phyloP scores from a whole-genome alignment of 2,329 filamentous ascomycete species.

The Xylariales sp. region DNA sequence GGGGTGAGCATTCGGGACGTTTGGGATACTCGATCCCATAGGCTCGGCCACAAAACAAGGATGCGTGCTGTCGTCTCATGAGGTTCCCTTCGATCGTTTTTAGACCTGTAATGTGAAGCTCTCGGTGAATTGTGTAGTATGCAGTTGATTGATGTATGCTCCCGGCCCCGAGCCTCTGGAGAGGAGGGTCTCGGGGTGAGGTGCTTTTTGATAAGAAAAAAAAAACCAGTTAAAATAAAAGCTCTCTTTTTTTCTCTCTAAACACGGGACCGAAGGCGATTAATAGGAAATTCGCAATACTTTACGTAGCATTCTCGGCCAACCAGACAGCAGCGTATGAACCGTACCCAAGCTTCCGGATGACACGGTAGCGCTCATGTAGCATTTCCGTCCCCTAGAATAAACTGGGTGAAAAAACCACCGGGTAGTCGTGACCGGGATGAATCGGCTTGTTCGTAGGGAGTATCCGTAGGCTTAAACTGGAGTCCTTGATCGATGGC shows the following conservation, averaged over 20 bases:
- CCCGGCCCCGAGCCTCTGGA: no score
- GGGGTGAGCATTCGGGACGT: not conserved
- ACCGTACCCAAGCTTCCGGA: constrained; percentile 15
- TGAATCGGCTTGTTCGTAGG: not conserved
- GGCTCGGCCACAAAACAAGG: not conserved
- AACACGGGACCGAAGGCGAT: no score
- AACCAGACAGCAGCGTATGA: constrained; percentile 7
- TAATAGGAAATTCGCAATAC: not conserved
- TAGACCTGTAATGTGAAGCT: not conserved
- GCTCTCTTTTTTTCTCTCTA: no score
- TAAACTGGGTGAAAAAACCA: constrained; percentile 1
- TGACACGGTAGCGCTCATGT: constrained; percentile 10
- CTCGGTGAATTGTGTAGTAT: not conserved
- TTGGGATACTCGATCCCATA: not conserved
- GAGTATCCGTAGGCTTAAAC: not conserved
- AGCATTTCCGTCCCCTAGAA: constrained; percentile 7
- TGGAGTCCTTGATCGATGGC: not conserved
- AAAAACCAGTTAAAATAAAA: no score
- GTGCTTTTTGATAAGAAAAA: no score
- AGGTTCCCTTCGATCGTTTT: not conserved
- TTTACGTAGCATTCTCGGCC: constrained; percentile 2
- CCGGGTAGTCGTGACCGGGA: not conserved
- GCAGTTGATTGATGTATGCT: no score
- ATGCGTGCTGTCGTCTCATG: constrained; percentile 2
- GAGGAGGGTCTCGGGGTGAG: no score